Percentiles rank a stretch among this genome's conserved stretches.
Conservation (phyloP, 768 basidiomycete species). For the Royoungia palumana region DNA sequence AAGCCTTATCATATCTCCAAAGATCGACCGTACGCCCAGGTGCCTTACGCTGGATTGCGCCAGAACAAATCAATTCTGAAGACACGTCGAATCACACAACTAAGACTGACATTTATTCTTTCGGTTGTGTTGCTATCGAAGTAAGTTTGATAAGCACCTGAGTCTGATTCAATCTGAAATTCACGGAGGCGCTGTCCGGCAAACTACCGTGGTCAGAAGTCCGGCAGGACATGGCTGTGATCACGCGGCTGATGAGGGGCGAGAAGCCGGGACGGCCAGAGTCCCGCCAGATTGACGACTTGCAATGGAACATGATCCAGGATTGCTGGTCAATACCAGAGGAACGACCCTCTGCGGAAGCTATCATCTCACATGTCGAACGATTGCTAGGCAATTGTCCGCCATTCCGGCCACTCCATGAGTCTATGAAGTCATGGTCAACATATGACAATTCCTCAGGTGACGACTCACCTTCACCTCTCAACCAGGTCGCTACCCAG, state of each 20-base stretch:
- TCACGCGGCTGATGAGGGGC: slow-evolving; percentile 4
- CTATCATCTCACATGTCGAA: too few species aligned
- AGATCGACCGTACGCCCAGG: slow-evolving; percentile 29
- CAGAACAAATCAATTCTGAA: slow-evolving; percentile 21
- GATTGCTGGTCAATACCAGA: too few species aligned
- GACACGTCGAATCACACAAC: neutral
- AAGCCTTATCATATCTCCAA: neutral
- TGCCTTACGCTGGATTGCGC: slow-evolving; percentile 44
- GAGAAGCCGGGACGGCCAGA: too few species aligned
- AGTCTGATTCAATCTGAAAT: neutral
- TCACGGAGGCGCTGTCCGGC: neutral
- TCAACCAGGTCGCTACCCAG: too few species aligned
- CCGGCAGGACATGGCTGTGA: neutral
- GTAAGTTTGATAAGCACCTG: slow-evolving; percentile 1
- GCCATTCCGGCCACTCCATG: too few species aligned
- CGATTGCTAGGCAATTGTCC: too few species aligned
- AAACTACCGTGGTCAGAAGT: neutral
- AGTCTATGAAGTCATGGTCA: too few species aligned
- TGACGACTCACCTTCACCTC: too few species aligned
- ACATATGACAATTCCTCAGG: too few species aligned
- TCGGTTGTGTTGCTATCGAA: slow-evolving; percentile 26
- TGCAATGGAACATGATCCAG: too few species aligned
- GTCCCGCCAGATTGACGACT: too few species aligned
- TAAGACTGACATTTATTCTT: neutral
- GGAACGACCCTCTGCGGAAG: too few species aligned